Conservation (phyloP, 228 moss, liverwort and hornwort genomes). For the Sphagnum magellanicum region DNA sequence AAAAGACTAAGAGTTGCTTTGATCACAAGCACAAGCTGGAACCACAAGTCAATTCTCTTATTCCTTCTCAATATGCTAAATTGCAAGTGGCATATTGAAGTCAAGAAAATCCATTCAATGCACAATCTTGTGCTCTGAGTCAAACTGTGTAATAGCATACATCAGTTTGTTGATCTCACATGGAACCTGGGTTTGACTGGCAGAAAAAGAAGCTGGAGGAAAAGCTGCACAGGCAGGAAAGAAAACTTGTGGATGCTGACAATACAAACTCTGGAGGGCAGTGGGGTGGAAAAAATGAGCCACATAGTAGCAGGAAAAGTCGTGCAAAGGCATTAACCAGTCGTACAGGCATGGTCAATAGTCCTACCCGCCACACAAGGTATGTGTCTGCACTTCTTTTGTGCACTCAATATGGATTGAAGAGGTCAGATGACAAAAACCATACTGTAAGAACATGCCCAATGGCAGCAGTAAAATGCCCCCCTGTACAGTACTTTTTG, state of each 20-base stretch:
- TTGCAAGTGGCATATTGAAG: too few relatives aligned
- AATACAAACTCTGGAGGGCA: slow-evolving; percentile 11
- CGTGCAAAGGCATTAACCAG: slow-evolving; percentile 14
- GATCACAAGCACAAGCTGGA: slow-evolving; percentile 2
- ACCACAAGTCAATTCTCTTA: too few relatives aligned
- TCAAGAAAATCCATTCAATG: too few relatives aligned
- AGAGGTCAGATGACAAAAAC: too few relatives aligned
- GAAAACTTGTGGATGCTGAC: slow-evolving; percentile 19
- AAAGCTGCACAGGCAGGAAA: slow-evolving; percentile 16
- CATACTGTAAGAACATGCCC: too few relatives aligned
- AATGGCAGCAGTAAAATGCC: too few relatives aligned
- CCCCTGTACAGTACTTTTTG: too few relatives aligned
- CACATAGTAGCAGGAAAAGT: slow-evolving; percentile 5
- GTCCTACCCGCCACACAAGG: slow-evolving; percentile 5
- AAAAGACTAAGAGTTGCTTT: slow-evolving; percentile 37
- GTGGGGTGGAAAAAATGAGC: neutral
- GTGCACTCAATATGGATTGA: too few relatives aligned
- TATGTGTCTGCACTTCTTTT: neutral
- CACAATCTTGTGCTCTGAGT: too few relatives aligned
- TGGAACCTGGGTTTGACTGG: slow-evolving; percentile 3
- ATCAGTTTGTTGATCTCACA: too few relatives aligned
- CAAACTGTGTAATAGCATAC: too few relatives aligned
- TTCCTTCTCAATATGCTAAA: too few relatives aligned
- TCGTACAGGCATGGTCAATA: slow-evolving; percentile 11
- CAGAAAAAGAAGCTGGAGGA: slow-evolving; percentile 31